Conservation (phyloP, 768 basidiomycete species). For the Pholiota conissans region DNA sequence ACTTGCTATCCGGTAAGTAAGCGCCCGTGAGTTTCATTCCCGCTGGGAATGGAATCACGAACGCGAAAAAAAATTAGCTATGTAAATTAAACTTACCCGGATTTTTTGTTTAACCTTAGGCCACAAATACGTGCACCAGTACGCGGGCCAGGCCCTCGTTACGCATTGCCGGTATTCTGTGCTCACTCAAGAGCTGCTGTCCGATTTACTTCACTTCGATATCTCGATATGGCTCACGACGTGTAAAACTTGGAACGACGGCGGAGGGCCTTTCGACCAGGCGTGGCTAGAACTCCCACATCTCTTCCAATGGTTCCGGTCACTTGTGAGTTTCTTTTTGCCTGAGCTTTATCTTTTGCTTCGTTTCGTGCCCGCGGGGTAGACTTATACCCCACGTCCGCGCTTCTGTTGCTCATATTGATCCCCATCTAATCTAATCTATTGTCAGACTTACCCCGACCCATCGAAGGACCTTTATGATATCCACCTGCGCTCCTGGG, state of each 20-base stretch:
- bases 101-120: constrained; percentile 9
- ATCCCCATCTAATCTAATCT: background rate
- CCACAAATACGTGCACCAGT: constrained; percentile 27
- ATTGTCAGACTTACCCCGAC: constrained; percentile 24
- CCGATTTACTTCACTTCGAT: constrained; percentile 23
- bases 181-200: constrained; percentile 23
- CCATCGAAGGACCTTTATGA: constrained; percentile 21
- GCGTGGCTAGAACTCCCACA: constrained; percentile 25
- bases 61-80: background rate
- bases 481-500: constrained; percentile 18
- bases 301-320: constrained; percentile 23
- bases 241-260: constrained; percentile 27
- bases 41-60: background rate
- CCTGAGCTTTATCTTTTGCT: constrained; percentile 6
- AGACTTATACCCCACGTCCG: background rate
- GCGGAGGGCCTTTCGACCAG: constrained; percentile 11
- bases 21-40: constrained; percentile 4
- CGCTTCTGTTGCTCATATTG: background rate
- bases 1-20: constrained; percentile 25
- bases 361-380: background rate
- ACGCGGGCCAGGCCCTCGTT: constrained; percentile 26
- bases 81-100: background rate
- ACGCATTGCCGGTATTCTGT: constrained; percentile 27
- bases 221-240: constrained; percentile 21
- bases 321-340: constrained; percentile 17